These are phyloP conservation scores for Aquanectria penicillioides DNA, from an alignment of 2,329 filamentous ascomycete genomes.

Conservation along the genomic window DNA sequence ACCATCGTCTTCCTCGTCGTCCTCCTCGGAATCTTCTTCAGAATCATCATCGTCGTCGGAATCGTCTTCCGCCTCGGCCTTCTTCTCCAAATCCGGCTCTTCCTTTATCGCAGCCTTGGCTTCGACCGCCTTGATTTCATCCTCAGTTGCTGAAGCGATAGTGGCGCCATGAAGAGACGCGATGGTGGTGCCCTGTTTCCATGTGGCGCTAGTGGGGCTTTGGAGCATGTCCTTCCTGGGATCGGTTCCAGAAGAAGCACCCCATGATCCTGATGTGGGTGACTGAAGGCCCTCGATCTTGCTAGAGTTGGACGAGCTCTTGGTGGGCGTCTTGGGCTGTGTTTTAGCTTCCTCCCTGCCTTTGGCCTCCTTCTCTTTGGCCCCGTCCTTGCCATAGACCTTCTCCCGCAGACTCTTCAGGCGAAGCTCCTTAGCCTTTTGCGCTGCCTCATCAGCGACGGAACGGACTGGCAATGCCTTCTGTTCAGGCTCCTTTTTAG, in stretches of 20 bases:
- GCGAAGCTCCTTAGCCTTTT: conserved; percentile 69
- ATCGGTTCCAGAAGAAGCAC: conserved; percentile 37
- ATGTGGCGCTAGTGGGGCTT: conserved; percentile 54
- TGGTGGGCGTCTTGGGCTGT: conserved; percentile 14
- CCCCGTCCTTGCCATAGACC: conserved; percentile 59
- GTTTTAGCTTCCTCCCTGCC: conserved; percentile 10
- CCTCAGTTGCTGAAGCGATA: conserved; percentile 46
- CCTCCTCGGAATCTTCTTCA: conserved; percentile 41
- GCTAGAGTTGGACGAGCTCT: conserved; percentile 17
- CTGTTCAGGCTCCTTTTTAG: conserved; percentile 40
- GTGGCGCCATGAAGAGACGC: conserved; percentile 42
- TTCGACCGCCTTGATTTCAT: conserved; percentile 51
- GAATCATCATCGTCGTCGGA: conserved; percentile 39
- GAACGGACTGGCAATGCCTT: conserved; percentile 58
- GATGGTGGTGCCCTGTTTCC: conserved; percentile 47
- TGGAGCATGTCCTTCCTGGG: conserved; percentile 49
- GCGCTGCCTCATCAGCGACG: conserved; percentile 72
- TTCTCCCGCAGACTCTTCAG: conserved; percentile 65
- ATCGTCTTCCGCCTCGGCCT: conserved; percentile 45
- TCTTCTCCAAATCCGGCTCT: conserved; percentile 48
- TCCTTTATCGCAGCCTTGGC: conserved; percentile 51
- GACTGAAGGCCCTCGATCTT: conserved; percentile 53
- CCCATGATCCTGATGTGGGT: conserved; percentile 57
- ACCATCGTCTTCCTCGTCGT: conserved; percentile 38
- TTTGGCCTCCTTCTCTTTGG: conserved; percentile 21